Evolutionary conservation across 2,329 filamentous ascomycete genomes (phyloP), one percentile per base, ranked within the genome.

Genomic region (Canariomyces notabilis): DNA sequence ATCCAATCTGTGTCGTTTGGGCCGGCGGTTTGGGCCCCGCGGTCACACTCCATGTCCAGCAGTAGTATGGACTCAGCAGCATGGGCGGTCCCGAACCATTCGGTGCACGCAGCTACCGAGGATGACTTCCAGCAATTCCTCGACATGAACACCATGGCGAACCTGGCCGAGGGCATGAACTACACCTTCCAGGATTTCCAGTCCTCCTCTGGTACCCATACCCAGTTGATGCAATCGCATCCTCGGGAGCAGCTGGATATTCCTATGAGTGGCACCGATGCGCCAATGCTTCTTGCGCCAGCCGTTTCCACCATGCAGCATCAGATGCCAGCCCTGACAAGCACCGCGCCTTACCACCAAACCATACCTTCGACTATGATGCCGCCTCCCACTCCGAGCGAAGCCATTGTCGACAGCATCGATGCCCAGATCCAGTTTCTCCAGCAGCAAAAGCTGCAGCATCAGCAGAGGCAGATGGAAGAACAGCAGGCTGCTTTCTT

Each of bases 401-500:
- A 80, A 51, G 67, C 75, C 49, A 75, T 83, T 44, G 73, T 73
- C 29, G 75, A 77, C 44, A 59, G 47, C 42, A 72, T 84, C 54
- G 80, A 85, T 60, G 79, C 79, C 26, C 80, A 84, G 61, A 83
- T 84, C 48, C 77, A 81, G 48, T 82, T 77, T 54, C 67, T 83
- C 20, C 80, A 83, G 59, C 77, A 82, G 55, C 79, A 83, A 63
- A 78, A 76, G 59, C 64, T 80, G 40, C 74, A 82, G 22, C 75
- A 81, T 53, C 77, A 82, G 59, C 76, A 78, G 55, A 71, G 74
- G 44, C 76, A 78, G 52, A 60, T 79, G 14, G 72, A 77, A 42
- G 77, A 83, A 58, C 77, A 82, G 51, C 75, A 73, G 37, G 71
- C 66, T 11, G 74, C 73, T 44, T 79, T 74, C 59, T 82, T 76